A percentile compares a stretch with the other conserved stretches of the same genome.
These are phyloP conservation scores for Casuarina glauca DNA, from an alignment of 306 rosid genomes.

Conservation along the genomic window DNA sequence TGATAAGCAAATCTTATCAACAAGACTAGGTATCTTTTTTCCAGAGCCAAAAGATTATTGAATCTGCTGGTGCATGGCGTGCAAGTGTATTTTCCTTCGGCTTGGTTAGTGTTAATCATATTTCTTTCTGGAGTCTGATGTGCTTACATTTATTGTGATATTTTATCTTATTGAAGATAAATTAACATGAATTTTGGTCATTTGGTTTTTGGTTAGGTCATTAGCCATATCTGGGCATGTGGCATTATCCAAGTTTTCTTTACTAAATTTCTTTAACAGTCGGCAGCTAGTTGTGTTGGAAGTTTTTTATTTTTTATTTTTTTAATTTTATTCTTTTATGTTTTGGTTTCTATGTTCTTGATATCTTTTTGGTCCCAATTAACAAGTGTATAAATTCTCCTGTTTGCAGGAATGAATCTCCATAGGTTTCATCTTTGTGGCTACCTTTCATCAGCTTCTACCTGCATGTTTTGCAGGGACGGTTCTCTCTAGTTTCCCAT, in stretches of 20 bases:
- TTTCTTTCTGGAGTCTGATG: background rate
- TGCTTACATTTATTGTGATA: background rate
- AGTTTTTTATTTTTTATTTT: background rate
- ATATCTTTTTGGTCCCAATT: conserved; percentile 19
- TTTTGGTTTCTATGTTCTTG: background rate
- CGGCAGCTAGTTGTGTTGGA: background rate
- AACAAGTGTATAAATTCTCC: conserved; percentile 20
- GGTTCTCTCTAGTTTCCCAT: conserved; percentile 8
- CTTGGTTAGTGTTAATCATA: background rate
- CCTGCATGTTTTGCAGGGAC: conserved; percentile 23
- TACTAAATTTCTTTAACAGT: background rate
- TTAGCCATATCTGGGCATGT: background rate
- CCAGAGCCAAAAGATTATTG: background rate
- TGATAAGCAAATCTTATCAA: background rate
- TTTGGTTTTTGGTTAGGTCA: background rate
- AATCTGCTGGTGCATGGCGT: background rate
- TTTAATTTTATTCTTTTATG: background rate
- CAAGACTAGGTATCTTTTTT: background rate
- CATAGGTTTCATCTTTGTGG: conserved; percentile 34
- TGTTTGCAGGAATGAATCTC: conserved; percentile 59
- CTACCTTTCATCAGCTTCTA: conserved; percentile 31
- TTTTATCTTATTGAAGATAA: background rate
- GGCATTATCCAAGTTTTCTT: background rate
- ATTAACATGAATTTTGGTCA: background rate
- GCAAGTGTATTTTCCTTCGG: background rate